Percentiles rank a stretch among this genome's conserved stretches.
These are phyloP conservation scores for Calycina marina DNA, from an alignment of 2,329 filamentous ascomycete genomes.

Conservation along the genomic window DNA sequence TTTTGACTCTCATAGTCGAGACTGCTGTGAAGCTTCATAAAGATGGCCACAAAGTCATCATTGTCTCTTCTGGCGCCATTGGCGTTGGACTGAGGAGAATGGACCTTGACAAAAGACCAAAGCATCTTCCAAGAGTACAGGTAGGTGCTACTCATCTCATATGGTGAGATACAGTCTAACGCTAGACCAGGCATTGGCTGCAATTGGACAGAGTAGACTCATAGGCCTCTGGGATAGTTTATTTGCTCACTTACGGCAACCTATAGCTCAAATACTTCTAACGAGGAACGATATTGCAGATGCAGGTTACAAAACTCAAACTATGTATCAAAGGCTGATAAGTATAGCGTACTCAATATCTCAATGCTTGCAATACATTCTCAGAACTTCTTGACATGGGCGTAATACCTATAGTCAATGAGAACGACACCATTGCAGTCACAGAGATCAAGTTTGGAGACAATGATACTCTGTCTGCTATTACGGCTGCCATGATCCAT, in stretches of 20 bases:
- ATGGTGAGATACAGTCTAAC: slow-evolving; percentile 1
- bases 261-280: slow-evolving; percentile 85
- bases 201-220: slow-evolving; percentile 87
- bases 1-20: slow-evolving; percentile 83
- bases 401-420: slow-evolving; percentile 95
- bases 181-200: slow-evolving; percentile 59
- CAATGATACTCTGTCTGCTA: slow-evolving; percentile 93
- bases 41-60: slow-evolving; percentile 86
- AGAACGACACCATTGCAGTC: slow-evolving; percentile 93
- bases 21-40: slow-evolving; percentile 76
- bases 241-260: slow-evolving; percentile 76
- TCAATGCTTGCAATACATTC: slow-evolving; percentile 94
- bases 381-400: slow-evolving; percentile 82
- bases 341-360: slow-evolving; percentile 67
- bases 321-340: slow-evolving; percentile 5
- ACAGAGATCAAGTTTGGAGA: slow-evolving; percentile 99
- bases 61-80: slow-evolving; percentile 95
- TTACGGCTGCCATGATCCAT: slow-evolving; percentile 93
- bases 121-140: slow-evolving; percentile 80
- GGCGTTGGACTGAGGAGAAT: slow-evolving; percentile 84
- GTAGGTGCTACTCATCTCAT: slow-evolving; percentile 25
- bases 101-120: slow-evolving; percentile 75
- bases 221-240: slow-evolving; percentile 93
- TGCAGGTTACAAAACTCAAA: slow-evolving; percentile 32
- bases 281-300: slow-evolving; percentile 95